Conservation (phyloP, 2,329 filamentous ascomycete genomes). For the Colletotrichum cereale region DNA sequence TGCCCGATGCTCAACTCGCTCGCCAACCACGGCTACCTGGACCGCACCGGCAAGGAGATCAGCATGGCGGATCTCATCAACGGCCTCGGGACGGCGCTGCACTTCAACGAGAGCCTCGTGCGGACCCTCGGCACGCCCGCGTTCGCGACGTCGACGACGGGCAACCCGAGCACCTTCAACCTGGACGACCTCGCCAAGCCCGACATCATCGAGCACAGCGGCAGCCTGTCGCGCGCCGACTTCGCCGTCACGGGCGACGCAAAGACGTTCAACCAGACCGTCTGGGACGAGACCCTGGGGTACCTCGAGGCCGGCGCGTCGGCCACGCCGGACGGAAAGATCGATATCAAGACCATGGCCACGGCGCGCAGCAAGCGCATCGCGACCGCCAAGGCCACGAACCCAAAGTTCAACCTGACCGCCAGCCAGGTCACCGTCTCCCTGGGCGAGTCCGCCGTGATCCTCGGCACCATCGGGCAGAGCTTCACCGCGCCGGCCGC, state of each 20-base stretch:
- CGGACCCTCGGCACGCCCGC: slow-evolving; percentile 53
- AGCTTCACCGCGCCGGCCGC: slow-evolving; percentile 33
- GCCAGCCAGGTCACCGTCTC: slow-evolving; percentile 43
- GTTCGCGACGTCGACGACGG: slow-evolving; percentile 40
- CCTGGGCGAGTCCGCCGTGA: slow-evolving; percentile 41
- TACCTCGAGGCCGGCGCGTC: slow-evolving; percentile 37
- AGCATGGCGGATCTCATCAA: slow-evolving; percentile 39
- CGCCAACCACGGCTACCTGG: slow-evolving; percentile 44
- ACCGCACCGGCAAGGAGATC: slow-evolving; percentile 42
- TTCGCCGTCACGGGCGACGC: slow-evolving; percentile 47
- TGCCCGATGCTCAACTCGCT: slow-evolving; percentile 45
- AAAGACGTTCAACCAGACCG: slow-evolving; percentile 46
- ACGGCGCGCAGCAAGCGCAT: slow-evolving; percentile 46
- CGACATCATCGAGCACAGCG: slow-evolving; percentile 49
- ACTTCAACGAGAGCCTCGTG: slow-evolving; percentile 38
- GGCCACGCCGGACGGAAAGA: slow-evolving; percentile 36
- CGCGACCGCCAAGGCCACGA: slow-evolving; percentile 41
- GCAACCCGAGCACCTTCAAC: slow-evolving; percentile 39
- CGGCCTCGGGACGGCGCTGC: slow-evolving; percentile 41
- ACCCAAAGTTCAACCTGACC: slow-evolving; percentile 28
- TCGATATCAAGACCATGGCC: slow-evolving; percentile 46
- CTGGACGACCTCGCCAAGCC: slow-evolving; percentile 38
- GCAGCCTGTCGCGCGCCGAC: slow-evolving; percentile 48
- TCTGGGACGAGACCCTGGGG: slow-evolving; percentile 43
- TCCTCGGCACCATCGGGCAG: slow-evolving; percentile 41